Percentiles rank a stretch among this genome's conserved stretches.
These are phyloP conservation scores for Decorospora gaudefroyi DNA, from an alignment of 2,329 filamentous ascomycete genomes.

Conservation along the genomic window DNA sequence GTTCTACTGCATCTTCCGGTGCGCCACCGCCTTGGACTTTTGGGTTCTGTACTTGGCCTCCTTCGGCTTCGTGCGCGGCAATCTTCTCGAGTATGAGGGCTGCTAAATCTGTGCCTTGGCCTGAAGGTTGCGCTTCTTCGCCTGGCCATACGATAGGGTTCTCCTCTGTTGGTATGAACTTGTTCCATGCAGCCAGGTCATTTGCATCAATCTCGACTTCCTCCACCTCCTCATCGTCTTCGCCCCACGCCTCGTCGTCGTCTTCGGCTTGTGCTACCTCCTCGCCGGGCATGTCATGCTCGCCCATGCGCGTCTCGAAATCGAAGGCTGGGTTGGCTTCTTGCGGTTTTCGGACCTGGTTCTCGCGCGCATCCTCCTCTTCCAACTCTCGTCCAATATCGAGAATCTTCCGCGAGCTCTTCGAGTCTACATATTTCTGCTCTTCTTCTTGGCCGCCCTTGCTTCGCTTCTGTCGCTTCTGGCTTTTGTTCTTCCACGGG, in stretches of 20 bases:
- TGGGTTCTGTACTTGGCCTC: slow-evolving; percentile 53
- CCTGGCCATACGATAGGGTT: slow-evolving; percentile 74
- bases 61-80: slow-evolving; percentile 79
- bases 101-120: slow-evolving; percentile 73
- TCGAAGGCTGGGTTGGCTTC: slow-evolving; percentile 69
- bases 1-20: slow-evolving; percentile 78
- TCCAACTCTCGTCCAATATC: slow-evolving; percentile 86
- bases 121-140: slow-evolving; percentile 49
- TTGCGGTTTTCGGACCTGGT: slow-evolving; percentile 48
- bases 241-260: slow-evolving; percentile 69
- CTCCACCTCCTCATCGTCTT: slow-evolving; percentile 74
- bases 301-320: slow-evolving; percentile 75
- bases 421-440: slow-evolving; percentile 81
- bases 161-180: slow-evolving; percentile 78
- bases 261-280: slow-evolving; percentile 59
- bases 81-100: slow-evolving; percentile 95
- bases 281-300: slow-evolving; percentile 45
- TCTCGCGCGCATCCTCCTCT: slow-evolving; percentile 73
- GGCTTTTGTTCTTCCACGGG: slow-evolving; percentile 70
- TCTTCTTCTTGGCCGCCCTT: slow-evolving; percentile 59
- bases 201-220: slow-evolving; percentile 81
- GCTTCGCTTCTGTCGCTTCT: slow-evolving; percentile 65
- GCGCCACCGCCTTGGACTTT: slow-evolving; percentile 59
- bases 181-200: slow-evolving; percentile 88
- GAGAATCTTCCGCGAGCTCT: slow-evolving; percentile 85